Evolutionary conservation across 2,329 filamentous ascomycete species (phyloP).

Genomic region (Sarocladiaceae sp.): DNA sequence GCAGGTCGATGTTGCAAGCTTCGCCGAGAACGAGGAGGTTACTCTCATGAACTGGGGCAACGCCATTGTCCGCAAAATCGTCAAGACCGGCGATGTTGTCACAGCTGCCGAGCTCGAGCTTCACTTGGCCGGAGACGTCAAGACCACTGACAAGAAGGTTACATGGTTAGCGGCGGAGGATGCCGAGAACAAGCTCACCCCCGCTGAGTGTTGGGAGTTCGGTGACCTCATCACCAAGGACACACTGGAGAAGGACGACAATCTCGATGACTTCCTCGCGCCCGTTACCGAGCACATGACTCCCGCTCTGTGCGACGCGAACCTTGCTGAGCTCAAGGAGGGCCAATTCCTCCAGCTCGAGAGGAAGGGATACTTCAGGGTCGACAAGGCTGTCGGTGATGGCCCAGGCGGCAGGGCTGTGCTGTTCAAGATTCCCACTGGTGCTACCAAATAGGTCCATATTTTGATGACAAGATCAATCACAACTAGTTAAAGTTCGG

Average conservation of each 20-base stretch:
- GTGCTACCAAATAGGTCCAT: conserved; percentile 31
- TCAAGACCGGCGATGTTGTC: neutral
- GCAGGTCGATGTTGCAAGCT: conserved; percentile 78
- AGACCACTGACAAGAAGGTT: conserved; percentile 93
- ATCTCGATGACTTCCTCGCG: conserved; percentile 79
- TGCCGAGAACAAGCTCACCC: conserved; percentile 72
- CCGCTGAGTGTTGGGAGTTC: conserved; percentile 87
- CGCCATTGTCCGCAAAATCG: conserved; percentile 68
- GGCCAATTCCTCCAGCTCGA: conserved; percentile 95
- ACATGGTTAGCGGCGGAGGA: conserved; percentile 89
- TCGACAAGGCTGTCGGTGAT: conserved; percentile 60
- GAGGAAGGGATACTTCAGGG: conserved; percentile 85
- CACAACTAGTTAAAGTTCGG: neutral
- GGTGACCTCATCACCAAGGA: conserved; percentile 96
- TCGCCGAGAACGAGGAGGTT: conserved; percentile 83
- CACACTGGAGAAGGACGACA: conserved; percentile 83
- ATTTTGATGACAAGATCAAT: neutral
- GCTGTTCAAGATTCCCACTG: conserved; percentile 55
- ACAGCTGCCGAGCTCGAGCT: conserved; percentile 15
- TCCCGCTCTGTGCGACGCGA: conserved; percentile 74
- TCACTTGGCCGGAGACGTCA: conserved; percentile 68
- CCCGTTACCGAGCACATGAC: conserved; percentile 70
- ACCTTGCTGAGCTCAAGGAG: conserved; percentile 71
- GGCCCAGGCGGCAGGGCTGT: conserved; percentile 39
- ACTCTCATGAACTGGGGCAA: conserved; percentile 98